Base-by-base conservation (phyloP, 1,284 basidiomycete genomes). In the Fomitopsis betulina region DNA sequence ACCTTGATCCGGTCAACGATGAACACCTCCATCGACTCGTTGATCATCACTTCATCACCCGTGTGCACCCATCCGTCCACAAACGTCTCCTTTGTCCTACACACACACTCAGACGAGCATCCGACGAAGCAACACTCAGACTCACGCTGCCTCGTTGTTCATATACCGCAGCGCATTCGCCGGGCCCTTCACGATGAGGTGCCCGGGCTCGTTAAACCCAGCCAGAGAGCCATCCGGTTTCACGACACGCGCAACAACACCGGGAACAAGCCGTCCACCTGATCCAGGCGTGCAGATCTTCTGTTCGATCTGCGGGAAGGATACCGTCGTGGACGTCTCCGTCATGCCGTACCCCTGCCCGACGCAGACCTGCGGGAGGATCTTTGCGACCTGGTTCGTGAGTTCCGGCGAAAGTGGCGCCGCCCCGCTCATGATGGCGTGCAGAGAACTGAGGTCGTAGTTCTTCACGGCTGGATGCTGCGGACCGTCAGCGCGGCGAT, bases 351-450 rank as follows among this genome's bases (percentile, higher is more conserved):
- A 87, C 3, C 78, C 83, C 68, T 88, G 85, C 1, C 84, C 84
- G 49, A 88, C 79, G 52, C 77, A 73, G 1, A 78, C 77, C 23
- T 80, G 71, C 0, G 85, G 85, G 15, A 89, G 71, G 39, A 84
- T 67, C n/a, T 74, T 69, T 53, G 79, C 73, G n/a, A 88, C 70
- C 62, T 82, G 76, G 21, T 76, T 63, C 57, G 79, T 82, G 13
- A 87, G 73, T 63, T 88, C 87, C 19, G 77, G 72, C 3, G 87
- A 83, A 1, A 91, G 71, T 1, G 89, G 89, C 0, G 89, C 89
- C 0, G 87, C 89, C 23, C 87, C 85, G 33, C 75, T 76, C 72
- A 87, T 79, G 59, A 82, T 75, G 62, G 79, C 73, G 55, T 81
- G 73, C 51, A 92, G 69, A 43, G 76, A 72, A 35, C 75, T 77